Evolutionary conservation across 192 early-diverging fungal genomes (phyloP).

Genomic region (Entomortierella chlamydospora): DNA sequence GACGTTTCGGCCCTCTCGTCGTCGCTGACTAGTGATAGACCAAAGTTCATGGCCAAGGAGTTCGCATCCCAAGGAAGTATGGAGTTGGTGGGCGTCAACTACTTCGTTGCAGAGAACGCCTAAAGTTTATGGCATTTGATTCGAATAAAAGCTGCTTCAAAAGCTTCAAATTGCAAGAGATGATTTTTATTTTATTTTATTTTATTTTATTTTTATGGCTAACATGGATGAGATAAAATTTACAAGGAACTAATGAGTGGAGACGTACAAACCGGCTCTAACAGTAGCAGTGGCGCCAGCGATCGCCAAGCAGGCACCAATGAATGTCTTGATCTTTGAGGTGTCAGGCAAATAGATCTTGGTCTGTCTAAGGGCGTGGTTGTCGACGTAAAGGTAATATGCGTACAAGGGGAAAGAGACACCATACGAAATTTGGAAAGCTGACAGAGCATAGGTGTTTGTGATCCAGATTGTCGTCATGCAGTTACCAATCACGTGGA

Average conservation of each 20-base stretch:
- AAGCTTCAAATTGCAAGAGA: too few species aligned
- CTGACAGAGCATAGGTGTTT: conserved; percentile 40
- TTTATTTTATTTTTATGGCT: neutral
- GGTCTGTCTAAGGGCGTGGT: conserved; percentile 50
- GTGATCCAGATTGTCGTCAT: conserved; percentile 51
- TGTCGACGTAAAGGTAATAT: conserved; percentile 57
- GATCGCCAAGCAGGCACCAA: conserved; percentile 6
- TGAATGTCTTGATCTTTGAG: conserved; percentile 40
- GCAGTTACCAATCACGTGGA: conserved; percentile 58
- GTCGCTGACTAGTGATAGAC: conserved; percentile 19
- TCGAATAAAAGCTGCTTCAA: too few species aligned
- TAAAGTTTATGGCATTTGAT: neutral
- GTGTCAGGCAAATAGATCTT: conserved; percentile 53
- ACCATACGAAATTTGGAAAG: conserved; percentile 51
- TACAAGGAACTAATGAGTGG: conserved; percentile 3
- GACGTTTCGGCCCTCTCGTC: conserved; percentile 32
- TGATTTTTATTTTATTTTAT: neutral
- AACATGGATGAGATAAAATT: neutral
- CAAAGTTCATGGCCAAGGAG: conserved; percentile 45
- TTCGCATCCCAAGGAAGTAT: conserved; percentile 57
- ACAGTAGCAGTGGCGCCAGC: conserved; percentile 38
- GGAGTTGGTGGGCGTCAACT: conserved; percentile 61
- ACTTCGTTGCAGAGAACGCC: conserved; percentile 57
- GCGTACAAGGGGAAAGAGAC: conserved; percentile 44
- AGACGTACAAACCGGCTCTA: conserved; percentile 41